These are phyloP conservation scores for Avena eriantha DNA, from an alignment of 176 grass and related monocot species.

Conservation along the genomic window DNA sequence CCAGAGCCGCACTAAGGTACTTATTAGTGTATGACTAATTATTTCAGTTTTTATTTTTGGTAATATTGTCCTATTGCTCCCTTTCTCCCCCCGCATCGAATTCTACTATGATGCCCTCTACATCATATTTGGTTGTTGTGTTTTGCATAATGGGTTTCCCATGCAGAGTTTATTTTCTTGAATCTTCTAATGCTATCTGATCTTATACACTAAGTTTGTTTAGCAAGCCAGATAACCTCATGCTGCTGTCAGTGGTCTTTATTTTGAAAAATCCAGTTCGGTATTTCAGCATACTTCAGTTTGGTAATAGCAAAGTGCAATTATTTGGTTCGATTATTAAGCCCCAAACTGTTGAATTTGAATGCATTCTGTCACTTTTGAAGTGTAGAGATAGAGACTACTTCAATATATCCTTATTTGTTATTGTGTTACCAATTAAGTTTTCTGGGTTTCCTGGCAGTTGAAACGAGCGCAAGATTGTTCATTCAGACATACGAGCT, in stretches of 20 bases:
- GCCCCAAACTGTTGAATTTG: background rate
- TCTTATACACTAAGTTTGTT: conserved; percentile 1
- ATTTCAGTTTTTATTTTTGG: conserved; percentile 15
- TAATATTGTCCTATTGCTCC: conserved; percentile 4
- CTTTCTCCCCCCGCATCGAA: conserved; percentile 21
- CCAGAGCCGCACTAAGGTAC: conserved; percentile 82
- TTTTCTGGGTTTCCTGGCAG: conserved; percentile 2
- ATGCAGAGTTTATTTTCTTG: conserved; percentile 14
- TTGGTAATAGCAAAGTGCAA: conserved; percentile 8
- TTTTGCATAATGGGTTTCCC: background rate
- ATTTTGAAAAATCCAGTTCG: background rate
- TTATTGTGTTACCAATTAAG: background rate
- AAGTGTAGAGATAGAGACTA: background rate
- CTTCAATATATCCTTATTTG: conserved; percentile 6
- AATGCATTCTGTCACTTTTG: background rate
- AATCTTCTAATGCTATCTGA: background rate
- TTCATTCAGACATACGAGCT: background rate
- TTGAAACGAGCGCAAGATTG: background rate
- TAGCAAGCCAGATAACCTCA: background rate
- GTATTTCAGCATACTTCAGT: background rate
- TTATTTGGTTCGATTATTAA: conserved; percentile 12
- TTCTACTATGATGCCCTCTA: conserved; percentile 5
- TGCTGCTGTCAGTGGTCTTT: background rate
- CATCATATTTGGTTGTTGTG: background rate
- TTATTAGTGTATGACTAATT: conserved; percentile 33